Base-by-base conservation (phyloP, 2,329 filamentous ascomycete genomes). In the Eutypella sp. region DNA sequence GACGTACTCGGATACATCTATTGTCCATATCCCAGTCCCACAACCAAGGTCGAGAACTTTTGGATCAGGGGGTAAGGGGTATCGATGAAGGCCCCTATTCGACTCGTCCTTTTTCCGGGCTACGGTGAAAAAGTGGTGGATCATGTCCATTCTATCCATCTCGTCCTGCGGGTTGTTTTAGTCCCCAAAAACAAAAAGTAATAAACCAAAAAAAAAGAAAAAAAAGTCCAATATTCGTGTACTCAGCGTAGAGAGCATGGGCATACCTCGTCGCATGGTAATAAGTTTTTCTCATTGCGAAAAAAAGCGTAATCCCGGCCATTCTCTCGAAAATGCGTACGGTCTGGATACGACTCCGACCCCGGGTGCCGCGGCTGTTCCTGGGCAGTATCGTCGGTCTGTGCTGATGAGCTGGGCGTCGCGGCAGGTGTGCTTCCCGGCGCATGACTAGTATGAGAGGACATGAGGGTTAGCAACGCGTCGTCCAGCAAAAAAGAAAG, bases 11-110 rank as follows among this genome's bases (percentile, higher is more conserved):
- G 87, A 86, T 68, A 96, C 85, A 55, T 92, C 86, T 57, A 95
- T 87, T 34, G 86, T 81, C 92, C 92, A 97, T 50, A 95, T 92
- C 33, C 89, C 90, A 1, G 89, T 95, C 18, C 91, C 92, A 52
- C 86, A 91, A 36, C 90, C 92, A 44, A 96, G 62, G 58, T 86
- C 82, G 36, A 86, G 61, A 40, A 85, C 73, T 42, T 70, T 67
- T 2, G 68, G 67, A 2, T 60, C 54, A 18, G 42, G 54, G 29
- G 64, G 62, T 10, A 66, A 45, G n/a, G 34, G 58, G 50, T 79
- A 73, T 10, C 54, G 50, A 45, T 55, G 56, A 19, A 63, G 24
- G 59, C 61, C 52, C 46, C 43, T 46, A 23, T 57, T 47, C 34
- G 46, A 22, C 27, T 52, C 40, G 40, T 50, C 47, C 2, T 73